Conservation (phyloP, 345 rosid species). For the Arabidopsis arenosa region DNA sequence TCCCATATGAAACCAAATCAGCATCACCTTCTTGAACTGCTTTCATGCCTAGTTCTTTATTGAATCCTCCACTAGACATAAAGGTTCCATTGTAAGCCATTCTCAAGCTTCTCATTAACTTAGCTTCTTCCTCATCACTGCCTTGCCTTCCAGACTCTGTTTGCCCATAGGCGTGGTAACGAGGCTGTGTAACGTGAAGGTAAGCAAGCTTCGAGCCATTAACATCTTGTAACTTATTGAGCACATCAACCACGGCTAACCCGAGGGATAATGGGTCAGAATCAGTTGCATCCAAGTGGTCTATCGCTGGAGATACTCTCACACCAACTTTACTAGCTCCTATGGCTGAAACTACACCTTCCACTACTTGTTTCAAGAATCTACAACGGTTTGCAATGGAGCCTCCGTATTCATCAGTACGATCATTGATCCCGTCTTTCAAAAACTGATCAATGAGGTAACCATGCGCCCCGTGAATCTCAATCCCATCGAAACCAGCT, state of each 20-base stretch:
- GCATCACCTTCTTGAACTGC: slow-evolving; percentile 72
- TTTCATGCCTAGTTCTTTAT: slow-evolving; percentile 68
- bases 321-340: slow-evolving; percentile 67
- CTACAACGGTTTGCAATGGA: slow-evolving; percentile 69
- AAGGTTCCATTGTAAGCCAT: slow-evolving; percentile 70
- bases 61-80: slow-evolving; percentile 80
- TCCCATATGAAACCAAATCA: slow-evolving; percentile 80
- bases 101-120: slow-evolving; percentile 57
- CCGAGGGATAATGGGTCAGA: slow-evolving; percentile 79
- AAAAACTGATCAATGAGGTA: slow-evolving; percentile 87
- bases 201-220: slow-evolving; percentile 66
- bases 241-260: slow-evolving; percentile 58
- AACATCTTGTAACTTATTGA: slow-evolving; percentile 61
- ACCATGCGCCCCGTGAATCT: slow-evolving; percentile 90
- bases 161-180: slow-evolving; percentile 66
- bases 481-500: slow-evolving; percentile 94
- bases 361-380: slow-evolving; percentile 52
- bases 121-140: slow-evolving; percentile 64
- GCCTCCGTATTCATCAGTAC: slow-evolving; percentile 83
- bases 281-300: slow-evolving; percentile 77
- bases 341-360: slow-evolving; percentile 60
- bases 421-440: slow-evolving; percentile 79
- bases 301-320: slow-evolving; percentile 85
- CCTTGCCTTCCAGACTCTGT: slow-evolving; percentile 65
- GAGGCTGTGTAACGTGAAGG: slow-evolving; percentile 88